Evolutionary conservation across 148 eudicot genomes (phyloP).

Genomic region (Persicaria tinctoria): DNA sequence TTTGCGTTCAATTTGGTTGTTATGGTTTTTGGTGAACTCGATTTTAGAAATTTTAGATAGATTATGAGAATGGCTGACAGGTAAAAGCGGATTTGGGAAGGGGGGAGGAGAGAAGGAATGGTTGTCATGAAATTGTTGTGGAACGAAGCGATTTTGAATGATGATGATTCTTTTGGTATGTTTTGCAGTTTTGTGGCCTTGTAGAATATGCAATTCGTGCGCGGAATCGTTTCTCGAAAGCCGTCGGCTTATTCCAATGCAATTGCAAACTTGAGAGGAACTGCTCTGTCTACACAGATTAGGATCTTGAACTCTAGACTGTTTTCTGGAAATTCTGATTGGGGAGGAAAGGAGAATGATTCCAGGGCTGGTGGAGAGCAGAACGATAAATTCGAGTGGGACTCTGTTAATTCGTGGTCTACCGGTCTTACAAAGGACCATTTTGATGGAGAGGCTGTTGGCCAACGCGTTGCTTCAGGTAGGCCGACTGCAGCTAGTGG

Average conservation of each 20-base stretch:
- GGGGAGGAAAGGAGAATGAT: constrained; percentile 21
- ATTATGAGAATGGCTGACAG: not conserved
- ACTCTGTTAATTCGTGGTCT: constrained; percentile 52
- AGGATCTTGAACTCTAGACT: constrained; percentile 25
- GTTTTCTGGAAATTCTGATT: constrained; percentile 27
- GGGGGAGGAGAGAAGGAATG: not conserved
- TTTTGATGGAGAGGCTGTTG: constrained; percentile 70
- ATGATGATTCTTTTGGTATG: not conserved
- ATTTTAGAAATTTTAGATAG: not conserved
- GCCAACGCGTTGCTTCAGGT: constrained; percentile 31
- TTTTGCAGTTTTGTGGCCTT: not conserved
- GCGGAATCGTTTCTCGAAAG: constrained; percentile 21
- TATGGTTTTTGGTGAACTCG: not conserved
- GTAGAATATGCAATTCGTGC: constrained; percentile 31
- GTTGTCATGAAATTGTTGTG: not conserved
- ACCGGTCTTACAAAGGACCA: constrained; percentile 79
- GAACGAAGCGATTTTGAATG: not conserved
- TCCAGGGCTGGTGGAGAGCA: constrained; percentile 16
- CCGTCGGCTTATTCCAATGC: constrained; percentile 9
- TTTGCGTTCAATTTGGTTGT: not conserved
- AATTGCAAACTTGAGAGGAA: constrained; percentile 7
- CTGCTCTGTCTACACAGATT: constrained; percentile 11
- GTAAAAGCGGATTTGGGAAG: too few species aligned
- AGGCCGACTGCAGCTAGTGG: not conserved
- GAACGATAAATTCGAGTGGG: constrained; percentile 39